Conservation (phyloP, 305 asterid species). For the Fraxinus albicans region DNA sequence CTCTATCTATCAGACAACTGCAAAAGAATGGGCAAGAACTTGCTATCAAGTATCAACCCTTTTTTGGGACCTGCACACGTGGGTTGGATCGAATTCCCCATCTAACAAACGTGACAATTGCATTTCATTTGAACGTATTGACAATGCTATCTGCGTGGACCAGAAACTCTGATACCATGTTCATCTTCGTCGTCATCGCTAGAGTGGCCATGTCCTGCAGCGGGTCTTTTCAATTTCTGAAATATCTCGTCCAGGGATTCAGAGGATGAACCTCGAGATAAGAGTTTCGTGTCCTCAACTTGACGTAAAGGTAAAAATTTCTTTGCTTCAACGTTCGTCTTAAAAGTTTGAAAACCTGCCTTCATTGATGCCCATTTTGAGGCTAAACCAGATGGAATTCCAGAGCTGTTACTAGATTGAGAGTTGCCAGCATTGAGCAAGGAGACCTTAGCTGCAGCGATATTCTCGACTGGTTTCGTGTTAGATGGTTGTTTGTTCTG, state of each 20-base stretch:
- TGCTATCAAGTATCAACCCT: not conserved
- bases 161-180: constrained; percentile 29
- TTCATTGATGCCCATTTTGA: constrained; percentile 96
- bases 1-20: not conserved
- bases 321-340: constrained; percentile 72
- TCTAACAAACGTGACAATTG: constrained; percentile 24
- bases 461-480: constrained; percentile 45
- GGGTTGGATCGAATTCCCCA: constrained; percentile 18
- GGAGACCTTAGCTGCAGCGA: constrained; percentile 73
- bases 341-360: constrained; percentile 72
- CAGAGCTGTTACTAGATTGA: constrained; percentile 28
- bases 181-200: constrained; percentile 46
- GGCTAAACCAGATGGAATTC: constrained; percentile 57
- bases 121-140: not conserved
- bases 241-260: constrained; percentile 88
- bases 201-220: constrained; percentile 29
- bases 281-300: constrained; percentile 42
- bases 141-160: constrained; percentile 33
- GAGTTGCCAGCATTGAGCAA: constrained; percentile 54
- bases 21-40: constrained; percentile 25
- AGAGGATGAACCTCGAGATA: constrained; percentile 53
- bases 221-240: constrained; percentile 73
- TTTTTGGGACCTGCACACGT: constrained; percentile 27
- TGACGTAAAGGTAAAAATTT: constrained; percentile 67
- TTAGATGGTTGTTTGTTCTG: constrained; percentile 50